Base-by-base conservation (phyloP, 306 rosid genomes). In the Pueraria montana region DNA sequence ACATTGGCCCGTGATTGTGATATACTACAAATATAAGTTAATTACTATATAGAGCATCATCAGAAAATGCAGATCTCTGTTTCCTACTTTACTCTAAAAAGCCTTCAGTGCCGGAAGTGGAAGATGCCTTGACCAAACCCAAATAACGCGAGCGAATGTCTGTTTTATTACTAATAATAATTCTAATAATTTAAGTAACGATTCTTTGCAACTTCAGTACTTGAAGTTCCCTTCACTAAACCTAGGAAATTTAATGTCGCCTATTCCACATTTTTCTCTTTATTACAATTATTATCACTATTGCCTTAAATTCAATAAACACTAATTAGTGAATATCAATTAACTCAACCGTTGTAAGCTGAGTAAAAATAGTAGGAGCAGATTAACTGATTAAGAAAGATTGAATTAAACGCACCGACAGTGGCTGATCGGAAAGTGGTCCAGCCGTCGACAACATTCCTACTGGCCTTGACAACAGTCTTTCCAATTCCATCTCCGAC, bases 351-450 rank as follows among this genome's bases (percentile, higher is more conserved):
- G 12, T 18, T 21, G 30, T 53, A 18, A 20, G 65, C 17, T 58
- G 32, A 10, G 13, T 26, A 23, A 59, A 23, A 59, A 9, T 4
- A 10, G n/a, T 4, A 56, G 11, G 21, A 1, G n/a, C 10, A 61
- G 6, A 30, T 30, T 30, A 30, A 3, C 34, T 23, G 1, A 61
- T 11, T 7, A 63, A 30, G 21, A 17, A 68, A 40, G 74, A 11
- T 68, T 4, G 34, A 40, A 6, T 21, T 5, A 40, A 52, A 53
- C 98, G 78, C 23, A 93, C 99, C 96, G 66, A 95, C 91, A 26
- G 99, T 95, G 73, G 99, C 91, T 2, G 98, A 95, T 27, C 87
- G 94, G 78, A 93, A 95, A 74, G 99, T 95, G 24, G 98, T 95
- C 97, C 94, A 95, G 5, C 97, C 96, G 18, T 91, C 99, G 2